Percentiles rank a stretch among this genome's conserved stretches.
These are phyloP conservation scores for Phytophthora sp. DNA, from an alignment of 352 stramenopile genomes.

Conservation along the genomic window DNA sequence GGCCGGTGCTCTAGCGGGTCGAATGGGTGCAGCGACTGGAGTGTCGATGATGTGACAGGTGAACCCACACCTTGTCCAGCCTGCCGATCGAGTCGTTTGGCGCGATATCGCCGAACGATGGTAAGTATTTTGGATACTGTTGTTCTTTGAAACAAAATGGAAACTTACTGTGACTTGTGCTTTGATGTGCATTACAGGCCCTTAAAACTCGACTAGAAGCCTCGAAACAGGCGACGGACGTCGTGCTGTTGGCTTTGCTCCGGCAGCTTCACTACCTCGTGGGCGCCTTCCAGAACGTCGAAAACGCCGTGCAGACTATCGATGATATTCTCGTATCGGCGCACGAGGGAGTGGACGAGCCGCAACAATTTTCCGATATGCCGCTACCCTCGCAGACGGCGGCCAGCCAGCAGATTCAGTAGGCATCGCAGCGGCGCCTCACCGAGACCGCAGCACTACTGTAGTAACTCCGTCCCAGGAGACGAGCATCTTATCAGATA, in stretches of 20 bases:
- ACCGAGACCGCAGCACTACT: conserved; percentile 13
- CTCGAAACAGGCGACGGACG: conserved; percentile 42
- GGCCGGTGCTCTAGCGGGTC: conserved; percentile 47
- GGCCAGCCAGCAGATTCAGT: conserved; percentile 35
- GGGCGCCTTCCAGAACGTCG: conserved; percentile 74
- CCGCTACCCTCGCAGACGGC: conserved; percentile 24
- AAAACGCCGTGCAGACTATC: conserved; percentile 63
- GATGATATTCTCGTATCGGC: conserved; percentile 61
- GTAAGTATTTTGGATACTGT: conserved; percentile 32
- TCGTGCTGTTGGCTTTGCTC: conserved; percentile 60
- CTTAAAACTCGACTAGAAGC: conserved; percentile 54
- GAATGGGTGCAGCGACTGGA: conserved; percentile 29
- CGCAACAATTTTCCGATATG: conserved; percentile 25
- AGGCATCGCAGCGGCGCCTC: conserved; percentile 18
- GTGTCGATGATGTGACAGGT: conserved; percentile 31
- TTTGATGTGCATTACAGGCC: conserved; percentile 34
- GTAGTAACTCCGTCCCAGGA: conserved; percentile 10
- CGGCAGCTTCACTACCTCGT: conserved; percentile 80
- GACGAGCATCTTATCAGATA: no score
- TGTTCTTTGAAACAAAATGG: neutral
- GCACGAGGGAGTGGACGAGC: conserved; percentile 42
- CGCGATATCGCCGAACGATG: conserved; percentile 65
- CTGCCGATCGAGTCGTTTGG: conserved; percentile 57
- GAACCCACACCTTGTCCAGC: conserved; percentile 43
- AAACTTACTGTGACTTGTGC: conserved; percentile 10